Evolutionary conservation across 495 filamentous ascomycete genomes (phyloP), one percentile per base, ranked within the genome.

Genomic region (Neurospora sp.): DNA sequence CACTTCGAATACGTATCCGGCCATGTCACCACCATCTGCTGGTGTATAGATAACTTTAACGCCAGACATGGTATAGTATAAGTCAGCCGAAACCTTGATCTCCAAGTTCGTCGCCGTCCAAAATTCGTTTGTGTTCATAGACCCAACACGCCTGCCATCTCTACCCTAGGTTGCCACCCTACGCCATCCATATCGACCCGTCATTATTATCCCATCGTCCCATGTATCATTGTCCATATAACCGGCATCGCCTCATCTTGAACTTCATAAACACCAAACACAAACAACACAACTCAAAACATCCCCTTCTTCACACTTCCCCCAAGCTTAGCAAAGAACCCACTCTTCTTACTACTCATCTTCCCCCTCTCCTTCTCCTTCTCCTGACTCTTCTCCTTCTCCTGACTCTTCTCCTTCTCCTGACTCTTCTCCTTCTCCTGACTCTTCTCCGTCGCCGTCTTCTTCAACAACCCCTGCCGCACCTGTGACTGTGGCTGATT

Each of bases 271-370:
- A 31, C 8, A 9, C 14, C 3, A 6, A 27, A 61, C 22, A 27
- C n/a, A 35, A 53, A 40, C 37, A 37, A 35, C n/a, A 18, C 61
- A 45, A 39, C 61, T n/a, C 38, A 68, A 37, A 16, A 59, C 70
- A 74, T 68, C 10, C 47, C 47, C 45, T 41, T 39, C 77, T 44
- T 75, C 72, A 53, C 47, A 53, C 47, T 53, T 6, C 53, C 53
- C 12, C 22, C 53, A 44, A 78, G 77, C 72, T 72, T 75, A 16
- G 69, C 75, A 75, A 78, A 78, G 39, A 78, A 78, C 27, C 72
- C 70, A 45, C 42, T 65, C 37, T 45, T 61, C 37, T 61, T 40
- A n/a, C 53, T 38, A 1, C 45, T 47, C n/a, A 42, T 75, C 70
- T n/a, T 18, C 16, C 14, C 38, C 37, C 35, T 16, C 8, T 42